Percentiles rank a stretch among this genome's conserved stretches.
phyloP scores from a whole-genome alignment of 176 grass and related monocot genomes.

The Guadua angustifolia region DNA sequence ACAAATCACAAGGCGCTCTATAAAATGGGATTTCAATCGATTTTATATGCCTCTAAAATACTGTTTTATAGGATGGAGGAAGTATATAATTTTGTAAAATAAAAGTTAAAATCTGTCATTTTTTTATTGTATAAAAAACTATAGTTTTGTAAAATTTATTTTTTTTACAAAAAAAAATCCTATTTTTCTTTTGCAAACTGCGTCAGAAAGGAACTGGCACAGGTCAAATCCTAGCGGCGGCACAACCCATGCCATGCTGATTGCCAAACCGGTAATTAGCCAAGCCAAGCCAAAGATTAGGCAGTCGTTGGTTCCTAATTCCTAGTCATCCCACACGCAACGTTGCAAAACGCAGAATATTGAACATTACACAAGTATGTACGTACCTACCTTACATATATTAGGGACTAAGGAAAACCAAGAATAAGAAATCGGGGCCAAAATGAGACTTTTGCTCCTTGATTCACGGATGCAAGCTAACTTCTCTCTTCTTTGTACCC shows the following conservation, averaged over 20 bases:
- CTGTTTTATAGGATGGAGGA: no score
- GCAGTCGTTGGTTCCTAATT: background rate
- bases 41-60: no score
- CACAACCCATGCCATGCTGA: background rate
- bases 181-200: background rate
- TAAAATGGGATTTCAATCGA: no score
- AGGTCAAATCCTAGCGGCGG: conserved; percentile 7
- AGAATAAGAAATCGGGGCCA: background rate
- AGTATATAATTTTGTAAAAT: no score
- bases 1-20: no score
- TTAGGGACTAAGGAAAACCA: background rate
- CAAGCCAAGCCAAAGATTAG: conserved; percentile 30
- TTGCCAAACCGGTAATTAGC: conserved; percentile 26
- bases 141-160: no score
- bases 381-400: background rate
- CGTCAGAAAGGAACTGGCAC: conserved; percentile 21
- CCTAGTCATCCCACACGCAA: conserved; percentile 13
- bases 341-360: background rate
- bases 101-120: no score
- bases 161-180: no score
- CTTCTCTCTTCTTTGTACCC: background rate
- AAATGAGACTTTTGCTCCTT: background rate
- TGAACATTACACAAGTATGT: background rate
- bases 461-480: background rate
- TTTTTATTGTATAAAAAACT: no score